These are phyloP conservation scores for Bacidia gigantensis DNA, from an alignment of 495 filamentous ascomycete genomes.

Conservation along the genomic window DNA sequence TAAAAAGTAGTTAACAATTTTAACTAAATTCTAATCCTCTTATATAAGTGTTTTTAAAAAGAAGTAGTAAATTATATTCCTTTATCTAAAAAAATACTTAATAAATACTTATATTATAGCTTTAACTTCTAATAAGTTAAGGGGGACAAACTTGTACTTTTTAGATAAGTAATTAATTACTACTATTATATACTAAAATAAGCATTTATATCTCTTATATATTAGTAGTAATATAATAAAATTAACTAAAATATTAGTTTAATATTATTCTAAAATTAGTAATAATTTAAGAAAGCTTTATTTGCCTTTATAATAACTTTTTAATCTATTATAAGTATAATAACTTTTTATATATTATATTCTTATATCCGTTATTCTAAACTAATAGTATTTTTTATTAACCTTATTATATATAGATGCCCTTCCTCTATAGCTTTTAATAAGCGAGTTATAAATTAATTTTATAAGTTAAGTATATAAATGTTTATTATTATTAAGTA, in stretches of 20 bases:
- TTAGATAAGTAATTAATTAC: background rate
- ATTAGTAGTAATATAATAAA: background rate
- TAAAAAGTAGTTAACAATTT: conserved; percentile 3
- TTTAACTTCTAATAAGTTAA: background rate
- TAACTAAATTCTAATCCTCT: background rate
- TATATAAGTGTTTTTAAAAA: background rate
- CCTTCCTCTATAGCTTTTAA: background rate
- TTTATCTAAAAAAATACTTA: background rate
- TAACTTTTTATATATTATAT: background rate
- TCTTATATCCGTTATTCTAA: background rate
- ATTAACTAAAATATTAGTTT: background rate
- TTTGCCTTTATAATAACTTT: background rate
- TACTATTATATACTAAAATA: background rate
- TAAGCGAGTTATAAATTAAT: background rate
- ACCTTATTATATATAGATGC: background rate
- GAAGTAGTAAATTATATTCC: background rate
- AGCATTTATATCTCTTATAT: background rate
- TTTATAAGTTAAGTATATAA: background rate
- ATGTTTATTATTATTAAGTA: background rate
- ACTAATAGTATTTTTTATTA: background rate
- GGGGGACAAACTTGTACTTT: background rate
- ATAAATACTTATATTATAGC: background rate
- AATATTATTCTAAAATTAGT: background rate
- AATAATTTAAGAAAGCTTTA: background rate
- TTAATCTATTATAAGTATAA: conserved; percentile 5